phyloP scores from a whole-genome alignment of 2,329 filamentous ascomycete species.

The Colletotrichum musae region DNA sequence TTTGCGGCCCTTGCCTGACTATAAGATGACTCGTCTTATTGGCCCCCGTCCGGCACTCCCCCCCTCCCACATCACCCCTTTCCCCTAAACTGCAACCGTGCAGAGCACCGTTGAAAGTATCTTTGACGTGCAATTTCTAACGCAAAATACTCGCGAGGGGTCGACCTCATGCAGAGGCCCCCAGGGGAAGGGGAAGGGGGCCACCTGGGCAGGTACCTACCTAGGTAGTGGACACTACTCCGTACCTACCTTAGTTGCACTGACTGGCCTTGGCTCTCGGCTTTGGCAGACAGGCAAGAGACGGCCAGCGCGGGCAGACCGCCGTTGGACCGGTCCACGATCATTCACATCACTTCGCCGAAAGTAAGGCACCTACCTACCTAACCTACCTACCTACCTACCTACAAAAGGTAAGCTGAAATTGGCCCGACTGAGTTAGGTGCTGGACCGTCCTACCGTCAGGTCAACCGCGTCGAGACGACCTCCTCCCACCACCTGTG shows the following conservation, averaged over 20 bases:
- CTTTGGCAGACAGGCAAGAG: constrained; percentile 8
- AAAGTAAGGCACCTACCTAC: background rate
- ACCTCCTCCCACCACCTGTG: background rate
- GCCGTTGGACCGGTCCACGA: constrained; percentile 12
- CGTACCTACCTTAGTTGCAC: background rate
- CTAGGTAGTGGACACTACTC: background rate
- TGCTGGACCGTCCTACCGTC: constrained; percentile 16
- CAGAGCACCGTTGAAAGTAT: constrained; percentile 39
- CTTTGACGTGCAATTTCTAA: constrained; percentile 34
- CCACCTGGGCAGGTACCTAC: too few relatives aligned
- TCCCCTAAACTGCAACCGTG: constrained; percentile 33
- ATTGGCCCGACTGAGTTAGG: background rate
- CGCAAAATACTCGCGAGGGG: constrained; percentile 25
- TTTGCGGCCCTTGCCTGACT: background rate
- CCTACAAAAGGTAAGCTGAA: background rate
- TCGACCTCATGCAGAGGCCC: constrained; percentile 24
- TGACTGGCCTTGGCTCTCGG: constrained; percentile 7
- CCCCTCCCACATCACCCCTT: constrained; percentile 7
- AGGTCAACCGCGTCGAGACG: constrained; percentile 7
- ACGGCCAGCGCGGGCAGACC: background rate
- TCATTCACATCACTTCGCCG: background rate
- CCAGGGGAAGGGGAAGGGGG: constrained; percentile 1
- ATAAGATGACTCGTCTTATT: constrained; percentile 37
- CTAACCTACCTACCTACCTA: background rate
- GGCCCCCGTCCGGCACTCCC: constrained; percentile 16